Percentiles rank a stretch among this genome's conserved stretches.
phyloP scores from a whole-genome alignment of 2,329 filamentous ascomycete species.

The Aspergillus flavus region DNA sequence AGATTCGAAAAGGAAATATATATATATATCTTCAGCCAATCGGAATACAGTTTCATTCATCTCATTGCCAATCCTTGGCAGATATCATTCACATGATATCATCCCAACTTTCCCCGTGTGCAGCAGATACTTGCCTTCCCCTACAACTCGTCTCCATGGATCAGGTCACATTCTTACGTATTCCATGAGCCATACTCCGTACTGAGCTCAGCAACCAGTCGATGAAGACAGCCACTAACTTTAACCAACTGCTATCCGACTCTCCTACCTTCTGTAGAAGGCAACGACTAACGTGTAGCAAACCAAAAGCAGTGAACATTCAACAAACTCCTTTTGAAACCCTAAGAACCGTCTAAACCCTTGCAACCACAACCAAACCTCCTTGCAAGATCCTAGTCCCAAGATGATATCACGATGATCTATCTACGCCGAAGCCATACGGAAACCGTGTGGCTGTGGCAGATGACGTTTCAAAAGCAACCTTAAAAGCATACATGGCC shows the following conservation, averaged over 20 bases:
- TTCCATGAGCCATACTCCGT: no score
- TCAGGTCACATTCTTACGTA: no score
- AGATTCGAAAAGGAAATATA: no score
- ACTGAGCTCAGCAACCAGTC: not conserved
- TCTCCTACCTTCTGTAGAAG: not conserved
- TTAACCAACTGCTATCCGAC: no score
- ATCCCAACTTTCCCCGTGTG: not conserved
- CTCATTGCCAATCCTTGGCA: no score
- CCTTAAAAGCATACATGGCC: not conserved
- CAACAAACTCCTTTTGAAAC: not conserved
- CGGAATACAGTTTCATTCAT: no score
- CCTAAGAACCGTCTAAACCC: not conserved
- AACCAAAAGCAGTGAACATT: not conserved
- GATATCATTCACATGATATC: no score
- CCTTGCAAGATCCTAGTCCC: not conserved
- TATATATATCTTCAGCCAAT: no score
- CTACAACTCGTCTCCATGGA: no score
- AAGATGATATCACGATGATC: constrained; percentile 1
- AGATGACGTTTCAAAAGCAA: not conserved
- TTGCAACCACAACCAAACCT: not conserved
- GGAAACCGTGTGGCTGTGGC: not conserved
- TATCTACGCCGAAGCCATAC: not conserved
- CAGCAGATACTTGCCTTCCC: not conserved
- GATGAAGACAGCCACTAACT: not conserved
- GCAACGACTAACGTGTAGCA: not conserved